These are phyloP conservation scores for Russula dissimulans DNA, from an alignment of 768 basidiomycete genomes.

Conservation along the genomic window DNA sequence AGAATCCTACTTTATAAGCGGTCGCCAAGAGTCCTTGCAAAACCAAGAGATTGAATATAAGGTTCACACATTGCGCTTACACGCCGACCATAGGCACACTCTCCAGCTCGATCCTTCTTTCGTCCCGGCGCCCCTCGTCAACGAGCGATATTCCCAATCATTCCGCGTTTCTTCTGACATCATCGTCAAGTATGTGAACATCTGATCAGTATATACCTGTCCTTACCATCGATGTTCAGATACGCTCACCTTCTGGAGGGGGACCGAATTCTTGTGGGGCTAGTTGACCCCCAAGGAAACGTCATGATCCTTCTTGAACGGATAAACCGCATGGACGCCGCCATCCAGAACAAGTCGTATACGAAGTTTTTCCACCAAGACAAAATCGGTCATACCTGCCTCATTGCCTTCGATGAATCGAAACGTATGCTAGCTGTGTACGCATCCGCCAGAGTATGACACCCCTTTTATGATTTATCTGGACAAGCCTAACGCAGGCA, in stretches of 20 bases:
- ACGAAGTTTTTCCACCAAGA: constrained; percentile 30
- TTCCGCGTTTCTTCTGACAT: constrained; percentile 7
- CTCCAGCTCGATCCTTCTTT: constrained; percentile 15
- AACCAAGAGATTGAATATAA: constrained; percentile 12
- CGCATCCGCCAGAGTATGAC: constrained; percentile 32
- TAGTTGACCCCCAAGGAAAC: constrained; percentile 6
- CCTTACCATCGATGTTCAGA: neutral
- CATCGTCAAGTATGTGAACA: neutral
- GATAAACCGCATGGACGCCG: neutral
- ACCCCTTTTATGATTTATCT: neutral
- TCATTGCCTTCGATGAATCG: constrained; percentile 45
- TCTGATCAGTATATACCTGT: no score
- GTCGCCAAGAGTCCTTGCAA: constrained; percentile 1
- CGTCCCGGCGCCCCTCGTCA: constrained; percentile 6
- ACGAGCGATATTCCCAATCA: constrained; percentile 1
- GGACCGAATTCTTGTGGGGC: constrained; percentile 9
- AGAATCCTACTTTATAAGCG: constrained; percentile 8
- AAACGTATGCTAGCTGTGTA: constrained; percentile 44
- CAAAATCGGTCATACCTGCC: constrained; percentile 38
- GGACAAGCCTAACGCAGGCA: neutral
- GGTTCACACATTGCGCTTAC: constrained; percentile 2
- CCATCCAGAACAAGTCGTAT: neutral
- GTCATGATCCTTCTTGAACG: constrained; percentile 13
- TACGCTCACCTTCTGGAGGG: constrained; percentile 14
- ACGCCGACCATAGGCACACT: constrained; percentile 7